A percentile compares a stretch with the other conserved stretches of the same genome.
phyloP scores from a whole-genome alignment of 345 rosid species.

The Orychophragmus violaceus region DNA sequence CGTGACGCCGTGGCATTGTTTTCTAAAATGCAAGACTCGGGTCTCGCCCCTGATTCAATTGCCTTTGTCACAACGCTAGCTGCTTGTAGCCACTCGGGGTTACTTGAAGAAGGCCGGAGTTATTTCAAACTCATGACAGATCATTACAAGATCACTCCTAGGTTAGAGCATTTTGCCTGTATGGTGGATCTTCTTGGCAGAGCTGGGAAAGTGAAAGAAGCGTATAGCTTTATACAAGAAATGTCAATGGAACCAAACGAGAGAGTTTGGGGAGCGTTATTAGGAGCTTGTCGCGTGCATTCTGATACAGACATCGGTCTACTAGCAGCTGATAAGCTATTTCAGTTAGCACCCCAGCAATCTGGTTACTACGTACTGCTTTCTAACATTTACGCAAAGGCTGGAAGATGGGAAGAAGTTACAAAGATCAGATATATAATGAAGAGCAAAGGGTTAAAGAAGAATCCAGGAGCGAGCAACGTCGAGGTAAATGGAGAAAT shows the following conservation, averaged over 20 bases:
- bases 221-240: slow-evolving; percentile 40
- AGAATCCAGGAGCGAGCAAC: slow-evolving; percentile 60
- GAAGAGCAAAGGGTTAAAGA: slow-evolving; percentile 54
- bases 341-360: slow-evolving; percentile 53
- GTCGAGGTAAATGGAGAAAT: slow-evolving; percentile 48
- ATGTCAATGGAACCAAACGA: slow-evolving; percentile 62
- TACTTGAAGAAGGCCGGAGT: slow-evolving; percentile 51
- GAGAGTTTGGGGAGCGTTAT: slow-evolving; percentile 70
- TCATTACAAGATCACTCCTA: slow-evolving; percentile 42
- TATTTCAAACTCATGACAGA: slow-evolving; percentile 48
- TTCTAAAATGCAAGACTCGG: slow-evolving; percentile 46
- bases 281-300: slow-evolving; percentile 60
- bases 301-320: slow-evolving; percentile 53
- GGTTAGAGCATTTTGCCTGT: slow-evolving; percentile 68
- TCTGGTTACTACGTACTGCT: slow-evolving; percentile 65
- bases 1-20: slow-evolving; percentile 51
- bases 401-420: slow-evolving; percentile 70
- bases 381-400: slow-evolving; percentile 74
- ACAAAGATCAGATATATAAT: slow-evolving; percentile 46
- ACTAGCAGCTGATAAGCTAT: slow-evolving; percentile 61
- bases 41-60: slow-evolving; percentile 60
- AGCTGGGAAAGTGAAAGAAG: slow-evolving; percentile 59
- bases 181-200: slow-evolving; percentile 75
- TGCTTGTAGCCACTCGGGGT: slow-evolving; percentile 72
- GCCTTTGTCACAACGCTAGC: slow-evolving; percentile 66